Percentiles rank a stretch among this genome's conserved stretches.
Evolutionary conservation across 2,329 filamentous ascomycete species (phyloP).

Genomic region (Daldinia sp.): DNA sequence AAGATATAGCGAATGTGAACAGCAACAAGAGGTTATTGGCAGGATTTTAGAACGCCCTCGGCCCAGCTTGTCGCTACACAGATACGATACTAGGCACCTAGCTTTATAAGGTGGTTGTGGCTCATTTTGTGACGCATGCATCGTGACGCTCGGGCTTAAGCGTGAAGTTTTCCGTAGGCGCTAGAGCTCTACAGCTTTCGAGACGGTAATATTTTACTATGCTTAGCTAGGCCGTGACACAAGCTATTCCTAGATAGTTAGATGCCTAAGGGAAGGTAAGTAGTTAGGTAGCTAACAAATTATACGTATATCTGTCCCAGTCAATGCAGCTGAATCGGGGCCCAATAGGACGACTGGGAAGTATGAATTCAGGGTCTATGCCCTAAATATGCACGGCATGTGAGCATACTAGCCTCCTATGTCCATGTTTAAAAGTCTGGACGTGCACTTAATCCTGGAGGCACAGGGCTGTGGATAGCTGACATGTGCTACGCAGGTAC

Average conservation of each 20-base stretch:
- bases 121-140: slow-evolving; percentile 17
- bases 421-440: slow-evolving; percentile 25
- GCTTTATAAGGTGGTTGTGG: slow-evolving; percentile 19
- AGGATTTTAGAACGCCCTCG: slow-evolving; percentile 3
- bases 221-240: slow-evolving; percentile 28
- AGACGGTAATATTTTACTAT: slow-evolving; percentile 17
- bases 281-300: slow-evolving; percentile 21
- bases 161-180: slow-evolving; percentile 23
- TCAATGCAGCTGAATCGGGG: slow-evolving; percentile 33
- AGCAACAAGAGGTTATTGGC: slow-evolving; percentile 9
- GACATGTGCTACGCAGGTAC: slow-evolving; percentile 28
- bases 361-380: slow-evolving; percentile 29
- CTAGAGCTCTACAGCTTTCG: slow-evolving; percentile 16
- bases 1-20: slow-evolving; percentile 1
- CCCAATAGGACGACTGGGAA: slow-evolving; percentile 33
- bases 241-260: slow-evolving; percentile 10
- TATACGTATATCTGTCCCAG: slow-evolving; percentile 12
- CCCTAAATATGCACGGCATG: slow-evolving; percentile 42
- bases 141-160: slow-evolving; percentile 29
- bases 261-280: slow-evolving; percentile 1
- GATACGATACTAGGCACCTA: slow-evolving; percentile 13
- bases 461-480: slow-evolving; percentile 39
- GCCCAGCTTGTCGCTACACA: slow-evolving; percentile 24
- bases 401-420: slow-evolving; percentile 33
- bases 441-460: slow-evolving; percentile 28